Conservation (phyloP, 345 rosid genomes). For the Melaleuca quinquenervia region DNA sequence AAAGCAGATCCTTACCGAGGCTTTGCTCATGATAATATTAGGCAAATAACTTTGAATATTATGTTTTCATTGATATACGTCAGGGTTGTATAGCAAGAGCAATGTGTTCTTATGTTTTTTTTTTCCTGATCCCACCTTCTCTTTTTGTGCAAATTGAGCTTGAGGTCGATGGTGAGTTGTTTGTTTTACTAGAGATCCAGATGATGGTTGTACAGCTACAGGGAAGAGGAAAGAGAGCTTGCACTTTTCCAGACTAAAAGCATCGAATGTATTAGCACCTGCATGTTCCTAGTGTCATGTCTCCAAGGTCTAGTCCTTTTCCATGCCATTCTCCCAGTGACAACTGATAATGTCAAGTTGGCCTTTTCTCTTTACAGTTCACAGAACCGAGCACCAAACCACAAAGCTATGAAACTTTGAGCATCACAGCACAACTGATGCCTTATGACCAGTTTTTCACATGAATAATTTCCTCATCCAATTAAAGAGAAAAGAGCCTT, state of each 20-base stretch:
- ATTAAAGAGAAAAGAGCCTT: background rate
- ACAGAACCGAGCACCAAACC: background rate
- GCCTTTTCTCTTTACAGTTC: background rate
- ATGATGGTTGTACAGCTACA: constrained; percentile 24
- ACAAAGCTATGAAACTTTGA: background rate
- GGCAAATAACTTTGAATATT: background rate
- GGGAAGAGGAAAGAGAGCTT: background rate
- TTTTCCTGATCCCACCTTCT: background rate
- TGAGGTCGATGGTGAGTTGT: background rate
- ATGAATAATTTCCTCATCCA: background rate
- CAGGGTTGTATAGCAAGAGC: constrained; percentile 7
- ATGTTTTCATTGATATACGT: background rate
- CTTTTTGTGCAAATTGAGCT: constrained; percentile 5
- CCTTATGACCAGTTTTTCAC: background rate
- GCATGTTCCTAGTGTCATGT: background rate
- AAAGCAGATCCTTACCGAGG: constrained; percentile 61
- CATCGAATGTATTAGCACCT: background rate
- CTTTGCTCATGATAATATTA: constrained; percentile 55
- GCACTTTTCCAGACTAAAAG: background rate
- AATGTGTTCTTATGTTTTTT: background rate
- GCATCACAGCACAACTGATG: background rate
- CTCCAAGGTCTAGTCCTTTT: constrained; percentile 14
- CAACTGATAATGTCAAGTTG: constrained; percentile 3
- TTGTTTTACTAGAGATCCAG: background rate
- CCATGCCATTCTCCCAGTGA: constrained; percentile 4